phyloP scores from a whole-genome alignment of 1,139 yeast species.

The Kodamaea suecica region DNA sequence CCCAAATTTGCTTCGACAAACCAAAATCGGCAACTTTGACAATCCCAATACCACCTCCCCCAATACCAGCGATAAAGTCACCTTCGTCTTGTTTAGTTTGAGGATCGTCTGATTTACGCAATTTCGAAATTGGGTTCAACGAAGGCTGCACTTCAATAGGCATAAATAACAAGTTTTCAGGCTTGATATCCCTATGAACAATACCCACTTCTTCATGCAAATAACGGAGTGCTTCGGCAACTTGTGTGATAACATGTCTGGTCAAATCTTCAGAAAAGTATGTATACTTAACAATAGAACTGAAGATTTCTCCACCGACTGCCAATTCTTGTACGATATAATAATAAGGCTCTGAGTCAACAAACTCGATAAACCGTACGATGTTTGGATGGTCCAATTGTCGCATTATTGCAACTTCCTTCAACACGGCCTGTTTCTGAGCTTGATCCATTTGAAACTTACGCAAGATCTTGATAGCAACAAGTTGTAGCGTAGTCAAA shows the following conservation, averaged over 20 bases:
- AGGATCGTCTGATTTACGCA: slow-evolving; percentile 47
- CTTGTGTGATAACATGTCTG: slow-evolving; percentile 51
- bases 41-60: slow-evolving; percentile 52
- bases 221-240: slow-evolving; percentile 48
- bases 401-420: slow-evolving; percentile 59
- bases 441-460: slow-evolving; percentile 54
- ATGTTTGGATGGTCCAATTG: slow-evolving; percentile 50
- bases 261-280: slow-evolving; percentile 55
- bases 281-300: slow-evolving; percentile 54
- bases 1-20: slow-evolving; percentile 55
- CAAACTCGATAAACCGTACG: slow-evolving; percentile 46
- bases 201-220: slow-evolving; percentile 56
- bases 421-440: slow-evolving; percentile 52
- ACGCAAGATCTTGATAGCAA: slow-evolving; percentile 54
- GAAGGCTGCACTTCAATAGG: slow-evolving; percentile 59
- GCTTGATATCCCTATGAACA: slow-evolving; percentile 57
- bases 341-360: slow-evolving; percentile 47
- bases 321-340: slow-evolving; percentile 54
- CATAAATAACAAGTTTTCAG: slow-evolving; percentile 51
- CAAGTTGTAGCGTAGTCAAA: slow-evolving; percentile 45
- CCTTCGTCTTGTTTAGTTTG: slow-evolving; percentile 52
- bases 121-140: slow-evolving; percentile 34
- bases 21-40: slow-evolving; percentile 61
- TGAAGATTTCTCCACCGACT: slow-evolving; percentile 56
- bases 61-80: slow-evolving; percentile 42